A percentile compares a stretch with the other conserved stretches of the same genome.
Conservation (phyloP, 208 protist genomes). For the Leptomonas seymouri region DNA sequence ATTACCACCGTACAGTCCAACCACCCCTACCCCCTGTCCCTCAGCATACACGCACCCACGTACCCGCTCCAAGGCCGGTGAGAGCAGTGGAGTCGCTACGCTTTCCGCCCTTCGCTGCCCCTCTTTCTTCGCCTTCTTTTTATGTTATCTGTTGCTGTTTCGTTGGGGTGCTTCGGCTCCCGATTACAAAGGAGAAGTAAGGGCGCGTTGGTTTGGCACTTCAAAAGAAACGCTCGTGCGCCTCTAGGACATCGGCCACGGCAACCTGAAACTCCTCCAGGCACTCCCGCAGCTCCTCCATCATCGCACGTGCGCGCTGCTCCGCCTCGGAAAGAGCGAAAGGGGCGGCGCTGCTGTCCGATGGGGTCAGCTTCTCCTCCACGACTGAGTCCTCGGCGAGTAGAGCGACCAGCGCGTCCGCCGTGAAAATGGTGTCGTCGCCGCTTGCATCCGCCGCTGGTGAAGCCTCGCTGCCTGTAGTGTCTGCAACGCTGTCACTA, state of each 20-base stretch:
- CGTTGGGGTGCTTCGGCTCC: no score
- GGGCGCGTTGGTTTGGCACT: neutral
- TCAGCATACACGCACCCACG: no score
- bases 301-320: slow-evolving; percentile 36
- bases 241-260: slow-evolving; percentile 79
- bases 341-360: neutral
- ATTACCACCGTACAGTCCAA: no score
- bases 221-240: slow-evolving; percentile 78
- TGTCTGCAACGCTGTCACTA: slow-evolving; percentile 1
- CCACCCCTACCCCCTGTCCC: no score
- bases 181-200: neutral
- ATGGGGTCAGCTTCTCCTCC: neutral
- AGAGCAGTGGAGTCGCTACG: no score
- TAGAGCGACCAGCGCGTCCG: slow-evolving; percentile 23
- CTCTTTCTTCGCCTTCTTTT: no score
- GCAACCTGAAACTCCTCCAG: slow-evolving; percentile 77
- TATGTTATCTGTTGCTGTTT: no score
- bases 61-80: no score
- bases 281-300: slow-evolving; percentile 55
- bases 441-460: slow-evolving; percentile 3
- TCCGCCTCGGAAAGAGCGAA: slow-evolving; percentile 36
- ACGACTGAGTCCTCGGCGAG: slow-evolving; percentile 26
- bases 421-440: slow-evolving; percentile 5
- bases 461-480: neutral
- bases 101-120: no score